Base-by-base conservation (phyloP, 148 eudicot species). In the Nyssa sinensis region DNA sequence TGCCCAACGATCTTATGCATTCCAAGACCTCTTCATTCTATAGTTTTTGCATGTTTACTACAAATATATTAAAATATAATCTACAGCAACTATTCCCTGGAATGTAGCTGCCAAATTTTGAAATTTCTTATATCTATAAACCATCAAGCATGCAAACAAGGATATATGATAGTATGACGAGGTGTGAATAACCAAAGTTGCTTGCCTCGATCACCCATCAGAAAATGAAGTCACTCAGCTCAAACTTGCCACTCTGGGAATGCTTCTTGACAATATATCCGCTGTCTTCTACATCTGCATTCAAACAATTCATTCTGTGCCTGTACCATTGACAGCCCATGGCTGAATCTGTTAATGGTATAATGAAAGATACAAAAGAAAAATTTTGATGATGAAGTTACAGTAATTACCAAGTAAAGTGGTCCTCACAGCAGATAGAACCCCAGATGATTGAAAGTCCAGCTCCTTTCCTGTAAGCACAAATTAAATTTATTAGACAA, bases 401-500 rank as follows among this genome's bases (percentile, higher is more conserved):
- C 27, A 69, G 25, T 57, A 75, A 80, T 73, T 28, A 88, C 96
- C 98, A 93, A 73, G 84, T 90, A 76, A 93, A 93, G 84, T 93
- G 98, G 80, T 93, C 98, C 75, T 93, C 98, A 24, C 98, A 93
- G 82, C 98, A 90, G 27, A 93, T 82, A 39, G 98, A 93, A 53
- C 84, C 84, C 82, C 89, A 74, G 68, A 93, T 86, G 7, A 90
- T 82, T 29, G 95, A 82, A 60, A 88, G 83, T 41, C 93, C 98
- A 75, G 90, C 78, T 71, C 85, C 84, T 78, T 88, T 90, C 98
- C 98, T 93, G 78, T 49, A 81, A 68, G 34, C 24, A 58, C 21
- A 74, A 34, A 59, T 67, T 44, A 31, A 60, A 35, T 29, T 57
- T 14, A 44, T 62, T 31, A 2, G 1, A 25, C 11, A 64, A 28